phyloP scores from a whole-genome alignment of 2,329 filamentous ascomycete genomes.

The Macroventuria anomochaeta region DNA sequence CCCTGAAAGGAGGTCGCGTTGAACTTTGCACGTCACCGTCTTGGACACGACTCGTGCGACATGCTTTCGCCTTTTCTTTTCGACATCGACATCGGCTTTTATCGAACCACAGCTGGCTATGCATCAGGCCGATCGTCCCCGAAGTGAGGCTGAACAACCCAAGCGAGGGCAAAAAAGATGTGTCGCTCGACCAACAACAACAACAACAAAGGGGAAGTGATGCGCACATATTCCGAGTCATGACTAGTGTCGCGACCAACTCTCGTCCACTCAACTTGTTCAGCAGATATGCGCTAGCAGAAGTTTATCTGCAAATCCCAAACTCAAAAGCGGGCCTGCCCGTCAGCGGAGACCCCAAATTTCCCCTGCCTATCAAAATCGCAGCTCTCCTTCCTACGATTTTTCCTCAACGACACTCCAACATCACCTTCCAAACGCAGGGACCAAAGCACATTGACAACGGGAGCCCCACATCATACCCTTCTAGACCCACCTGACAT shows the following conservation, averaged over 20 bases:
- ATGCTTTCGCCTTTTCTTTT: neutral
- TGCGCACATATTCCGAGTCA: slow-evolving; percentile 6
- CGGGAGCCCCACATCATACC: slow-evolving; percentile 7
- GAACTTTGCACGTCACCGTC: neutral
- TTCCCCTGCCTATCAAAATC: slow-evolving; percentile 5
- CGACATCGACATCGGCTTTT: neutral
- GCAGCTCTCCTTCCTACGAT: neutral
- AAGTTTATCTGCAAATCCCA: neutral
- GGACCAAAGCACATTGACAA: slow-evolving; percentile 3
- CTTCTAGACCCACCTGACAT: neutral
- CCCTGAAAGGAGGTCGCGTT: neutral
- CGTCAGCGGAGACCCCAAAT: slow-evolving; percentile 5
- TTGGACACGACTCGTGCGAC: neutral
- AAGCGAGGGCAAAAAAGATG: too few relatives aligned
- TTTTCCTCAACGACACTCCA: slow-evolving; percentile 2
- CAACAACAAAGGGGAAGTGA: neutral
- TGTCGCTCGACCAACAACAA: neutral
- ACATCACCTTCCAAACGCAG: neutral
- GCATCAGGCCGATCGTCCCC: slow-evolving; percentile 11
- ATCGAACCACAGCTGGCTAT: neutral
- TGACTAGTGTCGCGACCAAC: neutral
- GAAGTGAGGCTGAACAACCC: neutral
- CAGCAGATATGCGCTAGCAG: slow-evolving; percentile 1
- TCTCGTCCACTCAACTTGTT: neutral
- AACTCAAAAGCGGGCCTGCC: slow-evolving; percentile 13